Evolutionary conservation across 1,139 yeast species (phyloP).

Genomic region (Protomyces inouyei): DNA sequence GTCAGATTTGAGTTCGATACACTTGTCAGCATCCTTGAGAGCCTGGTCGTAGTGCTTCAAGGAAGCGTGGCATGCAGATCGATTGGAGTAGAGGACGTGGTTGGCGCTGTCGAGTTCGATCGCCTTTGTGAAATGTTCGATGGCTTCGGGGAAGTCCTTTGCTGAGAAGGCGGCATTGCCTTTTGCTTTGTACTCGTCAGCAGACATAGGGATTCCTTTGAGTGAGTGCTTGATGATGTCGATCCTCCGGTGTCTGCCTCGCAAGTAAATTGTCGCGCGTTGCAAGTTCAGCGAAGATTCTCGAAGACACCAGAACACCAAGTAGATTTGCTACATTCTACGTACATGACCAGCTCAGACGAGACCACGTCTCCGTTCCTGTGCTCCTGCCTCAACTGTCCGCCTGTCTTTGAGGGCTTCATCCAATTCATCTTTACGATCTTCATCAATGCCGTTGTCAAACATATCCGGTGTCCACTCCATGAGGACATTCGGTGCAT

Average conservation of each 20-base stretch:
- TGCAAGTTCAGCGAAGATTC: neutral
- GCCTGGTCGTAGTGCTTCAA: slow-evolving; percentile 69
- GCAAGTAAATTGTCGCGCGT: no score
- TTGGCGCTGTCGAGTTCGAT: slow-evolving; percentile 81
- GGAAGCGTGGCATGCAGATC: slow-evolving; percentile 90
- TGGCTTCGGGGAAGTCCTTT: slow-evolving; percentile 75
- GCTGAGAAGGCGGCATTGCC: slow-evolving; percentile 91
- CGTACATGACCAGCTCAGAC: neutral
- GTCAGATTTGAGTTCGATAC: slow-evolving; percentile 67
- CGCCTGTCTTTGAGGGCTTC: slow-evolving; percentile 28
- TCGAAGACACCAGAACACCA: neutral
- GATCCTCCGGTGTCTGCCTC: neutral
- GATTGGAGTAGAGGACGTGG: slow-evolving; percentile 84
- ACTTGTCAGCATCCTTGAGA: slow-evolving; percentile 73
- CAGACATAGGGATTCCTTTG: slow-evolving; percentile 14
- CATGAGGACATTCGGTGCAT: slow-evolving; percentile 95
- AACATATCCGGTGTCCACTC: slow-evolving; percentile 72
- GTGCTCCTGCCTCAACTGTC: neutral
- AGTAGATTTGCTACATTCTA: no score
- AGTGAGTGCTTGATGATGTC: neutral
- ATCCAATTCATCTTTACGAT: slow-evolving; percentile 48
- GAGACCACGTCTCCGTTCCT: slow-evolving; percentile 21
- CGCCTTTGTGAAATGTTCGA: slow-evolving; percentile 69
- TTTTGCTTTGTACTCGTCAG: slow-evolving; percentile 50
- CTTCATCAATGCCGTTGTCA: slow-evolving; percentile 52